These are phyloP conservation scores for Trichophyton benhamiae DNA, from an alignment of 2,329 filamentous ascomycete genomes.

Conservation along the genomic window DNA sequence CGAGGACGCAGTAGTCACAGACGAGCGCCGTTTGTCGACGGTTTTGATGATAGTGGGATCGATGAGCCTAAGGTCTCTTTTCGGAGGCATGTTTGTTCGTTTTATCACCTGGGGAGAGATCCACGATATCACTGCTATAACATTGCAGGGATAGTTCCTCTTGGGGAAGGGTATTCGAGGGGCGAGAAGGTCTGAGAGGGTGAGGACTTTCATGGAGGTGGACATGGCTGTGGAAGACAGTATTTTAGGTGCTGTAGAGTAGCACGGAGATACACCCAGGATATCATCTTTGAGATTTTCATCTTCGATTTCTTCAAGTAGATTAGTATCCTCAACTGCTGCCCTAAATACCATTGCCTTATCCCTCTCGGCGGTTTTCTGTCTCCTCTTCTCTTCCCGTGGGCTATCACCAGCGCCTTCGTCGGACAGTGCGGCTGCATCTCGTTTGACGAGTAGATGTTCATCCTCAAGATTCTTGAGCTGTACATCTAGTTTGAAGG, in stretches of 20 bases:
- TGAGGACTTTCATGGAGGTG: slow-evolving; percentile 8
- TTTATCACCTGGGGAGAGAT: slow-evolving; percentile 17
- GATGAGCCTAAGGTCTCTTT: slow-evolving; percentile 21
- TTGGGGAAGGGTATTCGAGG: slow-evolving; percentile 13
- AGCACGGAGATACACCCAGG: not conserved
- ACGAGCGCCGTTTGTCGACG: not conserved
- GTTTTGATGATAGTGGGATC: slow-evolving; percentile 15
- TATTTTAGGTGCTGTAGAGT: not conserved
- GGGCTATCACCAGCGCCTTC: not conserved
- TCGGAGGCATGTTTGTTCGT: slow-evolving; percentile 18
- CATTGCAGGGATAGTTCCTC: slow-evolving; percentile 18
- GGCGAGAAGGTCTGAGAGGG: slow-evolving; percentile 15
- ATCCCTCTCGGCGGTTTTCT: not conserved
- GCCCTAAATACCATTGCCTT: too few relatives aligned
- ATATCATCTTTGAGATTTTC: not conserved
- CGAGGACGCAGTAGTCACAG: not conserved
- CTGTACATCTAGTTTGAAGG: not conserved
- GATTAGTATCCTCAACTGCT: too few relatives aligned
- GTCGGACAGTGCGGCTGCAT: not conserved
- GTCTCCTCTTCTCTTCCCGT: not conserved
- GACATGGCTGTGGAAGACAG: not conserved
- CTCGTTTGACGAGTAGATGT: not conserved
- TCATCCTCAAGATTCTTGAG: not conserved
- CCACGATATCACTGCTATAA: slow-evolving; percentile 20
- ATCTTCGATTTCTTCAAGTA: too few relatives aligned